These are phyloP conservation scores for Obelidium mucronatum DNA, from an alignment of 192 early-diverging fungal genomes.

Conservation along the genomic window DNA sequence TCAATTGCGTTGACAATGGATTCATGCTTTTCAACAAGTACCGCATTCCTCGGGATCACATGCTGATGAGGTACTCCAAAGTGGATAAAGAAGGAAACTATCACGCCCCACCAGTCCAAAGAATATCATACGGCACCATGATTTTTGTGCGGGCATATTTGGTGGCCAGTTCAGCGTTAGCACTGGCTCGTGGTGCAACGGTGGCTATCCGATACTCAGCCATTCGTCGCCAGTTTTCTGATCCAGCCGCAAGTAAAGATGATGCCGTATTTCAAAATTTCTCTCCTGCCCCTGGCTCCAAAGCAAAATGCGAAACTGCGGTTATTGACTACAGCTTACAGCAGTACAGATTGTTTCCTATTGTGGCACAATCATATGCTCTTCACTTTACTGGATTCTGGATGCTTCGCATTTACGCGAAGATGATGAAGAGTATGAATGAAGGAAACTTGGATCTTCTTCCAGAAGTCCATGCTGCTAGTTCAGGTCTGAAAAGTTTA, in stretches of 20 bases:
- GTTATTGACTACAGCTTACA: constrained; percentile 93
- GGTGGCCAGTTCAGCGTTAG: constrained; percentile 49
- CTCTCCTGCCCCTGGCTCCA: background rate
- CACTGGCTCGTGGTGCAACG: constrained; percentile 67
- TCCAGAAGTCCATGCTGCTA: constrained; percentile 86
- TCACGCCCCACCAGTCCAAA: constrained; percentile 70
- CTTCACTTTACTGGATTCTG: constrained; percentile 91
- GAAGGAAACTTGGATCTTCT: constrained; percentile 37
- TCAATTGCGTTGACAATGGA: constrained; percentile 86
- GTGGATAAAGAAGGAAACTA: constrained; percentile 76
- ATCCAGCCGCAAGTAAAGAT: constrained; percentile 56
- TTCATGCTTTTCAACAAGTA: constrained; percentile 83
- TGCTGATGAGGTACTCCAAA: constrained; percentile 77
- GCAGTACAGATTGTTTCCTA: constrained; percentile 91
- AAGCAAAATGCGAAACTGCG: constrained; percentile 74
- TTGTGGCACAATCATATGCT: constrained; percentile 89
- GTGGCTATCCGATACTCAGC: constrained; percentile 92
- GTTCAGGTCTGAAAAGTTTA: constrained; percentile 91
- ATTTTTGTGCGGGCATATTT: constrained; percentile 81
- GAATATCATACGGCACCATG: constrained; percentile 89
- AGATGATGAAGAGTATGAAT: constrained; percentile 80
- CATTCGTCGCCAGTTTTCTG: constrained; percentile 88
- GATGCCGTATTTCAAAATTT: constrained; percentile 20
- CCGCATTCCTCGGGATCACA: constrained; percentile 78
- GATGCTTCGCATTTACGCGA: constrained; percentile 77